Base-by-base conservation (phyloP, 2,329 filamentous ascomycete species). In the Stemphylium vesicarium region DNA sequence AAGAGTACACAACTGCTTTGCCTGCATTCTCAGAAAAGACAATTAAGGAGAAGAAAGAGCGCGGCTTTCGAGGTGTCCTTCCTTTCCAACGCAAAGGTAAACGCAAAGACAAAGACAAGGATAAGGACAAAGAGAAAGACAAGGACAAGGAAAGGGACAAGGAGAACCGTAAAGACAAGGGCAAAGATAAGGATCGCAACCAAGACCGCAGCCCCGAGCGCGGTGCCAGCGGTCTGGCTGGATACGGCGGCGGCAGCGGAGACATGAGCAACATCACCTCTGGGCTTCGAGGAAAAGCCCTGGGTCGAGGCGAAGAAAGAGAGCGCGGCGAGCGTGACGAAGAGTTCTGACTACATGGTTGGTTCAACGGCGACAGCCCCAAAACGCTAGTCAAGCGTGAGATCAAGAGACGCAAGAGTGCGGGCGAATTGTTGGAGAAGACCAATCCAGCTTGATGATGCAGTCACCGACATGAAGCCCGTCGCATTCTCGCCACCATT, bases 51-150 rank as follows among this genome's bases (percentile, higher is more conserved):
- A 70, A 69, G n/a, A 75, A 68, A 35, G 70, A 77, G 56, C 72
- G 77, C 33, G 71, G 77, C 5, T 64, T 79, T 43, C 69, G 75
- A 8, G 72, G 71, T 4, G 71, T 79, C 5, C 56, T 76, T 7
- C 72, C 71, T 1, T 75, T 75, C 53, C 65, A 70, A 54, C 70
- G 72, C 5, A 75, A 73, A 56, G 69, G 72, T 26, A 75, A 73
- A 39, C 66, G 69, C 38, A 67, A 65, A 43, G 64, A 70, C 33
- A 67, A 65, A 42, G 66, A 69, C 9, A 63, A 62, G 8, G 66
- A 67, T 3, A 68, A 67, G 40, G 66, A 70, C 2, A 57, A 60
- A 29, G 58, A 58, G 0, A 60, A 62, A 20, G 57, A 63, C 40
- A 57, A 53, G 8, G 66, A 71, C 4, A 51, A 63, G 11, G 49